Base-by-base conservation (phyloP, 192 early-diverging fungal species). In the Coemansia sp. region DNA sequence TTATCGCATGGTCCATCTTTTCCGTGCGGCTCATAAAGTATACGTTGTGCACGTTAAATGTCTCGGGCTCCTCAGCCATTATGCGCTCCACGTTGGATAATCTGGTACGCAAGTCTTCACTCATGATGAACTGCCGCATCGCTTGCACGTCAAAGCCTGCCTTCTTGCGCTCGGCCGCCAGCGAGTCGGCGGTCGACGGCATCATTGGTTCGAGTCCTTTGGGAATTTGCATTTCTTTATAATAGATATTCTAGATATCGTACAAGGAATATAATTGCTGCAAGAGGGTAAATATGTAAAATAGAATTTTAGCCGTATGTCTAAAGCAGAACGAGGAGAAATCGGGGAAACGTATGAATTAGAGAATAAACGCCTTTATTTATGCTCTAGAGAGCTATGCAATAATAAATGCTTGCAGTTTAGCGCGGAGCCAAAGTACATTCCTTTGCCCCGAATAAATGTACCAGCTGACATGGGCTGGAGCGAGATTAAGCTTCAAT, bases 11-110 rank as follows among this genome's bases (percentile, higher is more conserved):
- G 35, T 85, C 71, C 68, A 93, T 85, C 39, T 84, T 82, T n/a
- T 94, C 91, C 18, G 79, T 72, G 51, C 94, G 88, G 62, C 89
- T 88, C 71, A 87, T 77, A 66, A 85, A 94, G 75, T 91, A 92
- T 60, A 86, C 78, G 41, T 90, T 67, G 15, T 85, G 87, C 73
- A 92, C 85, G 61, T 87, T 85, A 68, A 95, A 92, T 12, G 67
- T 71, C 12, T 85, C 87, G 6, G 89, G 87, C 69, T 95, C 92
- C 43, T 81, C 85, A 38, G 88, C 84, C 55, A 93, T 67, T 16
- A 92, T 67, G 11, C 73, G 63, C 18, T 89, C 79, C 8, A 93
- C 72, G 66, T 87, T 89, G 68, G 83, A 65, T 64, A 85, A 67
- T 43, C 79, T 79, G 6, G 76, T 70, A 12, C 92, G 83, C 71